Percentiles rank a stretch among this genome's conserved stretches.
Conservation (phyloP, 257 asterid genomes). For the Lithospermum erythrorhizon region DNA sequence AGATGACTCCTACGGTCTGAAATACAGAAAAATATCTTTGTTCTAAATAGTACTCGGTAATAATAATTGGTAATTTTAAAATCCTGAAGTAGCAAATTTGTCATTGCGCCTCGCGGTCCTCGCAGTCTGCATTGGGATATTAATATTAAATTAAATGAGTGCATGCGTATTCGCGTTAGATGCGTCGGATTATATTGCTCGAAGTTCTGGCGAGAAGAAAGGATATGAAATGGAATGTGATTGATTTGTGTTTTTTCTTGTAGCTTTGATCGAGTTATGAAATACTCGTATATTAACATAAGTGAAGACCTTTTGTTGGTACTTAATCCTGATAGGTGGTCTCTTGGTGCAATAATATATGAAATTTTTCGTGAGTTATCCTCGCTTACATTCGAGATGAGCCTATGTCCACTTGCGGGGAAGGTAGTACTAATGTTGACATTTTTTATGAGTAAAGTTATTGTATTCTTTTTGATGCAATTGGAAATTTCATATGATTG, state of each 20-base stretch:
- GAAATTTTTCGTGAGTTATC: slow-evolving; percentile 97
- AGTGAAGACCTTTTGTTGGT: slow-evolving; percentile 4
- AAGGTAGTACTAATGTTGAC: slow-evolving; percentile 37
- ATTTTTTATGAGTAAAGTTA: not conserved
- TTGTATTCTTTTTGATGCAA: not conserved
- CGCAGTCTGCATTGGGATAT: too few species aligned
- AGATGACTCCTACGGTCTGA: too few species aligned
- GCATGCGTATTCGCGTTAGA: slow-evolving; percentile 93
- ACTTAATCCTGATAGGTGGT: slow-evolving; percentile 70
- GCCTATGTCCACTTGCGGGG: slow-evolving; percentile 93
- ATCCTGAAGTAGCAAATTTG: too few species aligned
- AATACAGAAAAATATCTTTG: too few species aligned
- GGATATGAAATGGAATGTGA: slow-evolving; percentile 98
- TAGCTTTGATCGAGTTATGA: slow-evolving; percentile 10
- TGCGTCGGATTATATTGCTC: slow-evolving; percentile 93
- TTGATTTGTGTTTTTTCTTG: slow-evolving; percentile 40
- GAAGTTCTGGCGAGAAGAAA: slow-evolving; percentile 94
- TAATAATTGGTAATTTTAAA: too few species aligned
- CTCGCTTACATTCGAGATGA: slow-evolving; percentile 96
- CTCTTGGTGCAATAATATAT: slow-evolving; percentile 95
- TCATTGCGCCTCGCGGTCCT: too few species aligned
- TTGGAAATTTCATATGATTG: not conserved
- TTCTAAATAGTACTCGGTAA: too few species aligned
- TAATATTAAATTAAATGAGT: slow-evolving; percentile 10
- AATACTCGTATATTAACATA: slow-evolving; percentile 11